Percentiles rank a stretch among this genome's conserved stretches.
These are phyloP conservation scores for Dactylis glomerata DNA, from an alignment of 176 grass and related monocot species.

Conservation along the genomic window DNA sequence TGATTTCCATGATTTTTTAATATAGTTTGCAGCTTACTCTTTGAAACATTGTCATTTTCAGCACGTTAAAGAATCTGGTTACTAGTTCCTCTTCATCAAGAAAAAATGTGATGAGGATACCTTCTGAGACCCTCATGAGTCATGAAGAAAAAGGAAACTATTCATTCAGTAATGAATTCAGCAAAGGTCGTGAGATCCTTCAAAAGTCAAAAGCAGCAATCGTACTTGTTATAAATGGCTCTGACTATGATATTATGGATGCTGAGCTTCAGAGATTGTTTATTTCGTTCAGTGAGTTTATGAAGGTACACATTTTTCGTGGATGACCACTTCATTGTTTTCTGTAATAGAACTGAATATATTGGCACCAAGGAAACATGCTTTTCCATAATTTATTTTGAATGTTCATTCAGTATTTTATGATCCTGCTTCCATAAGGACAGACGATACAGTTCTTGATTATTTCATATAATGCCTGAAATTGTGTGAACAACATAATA, in stretches of 20 bases:
- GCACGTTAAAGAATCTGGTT: constrained; percentile 41
- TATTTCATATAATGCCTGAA: constrained; percentile 4
- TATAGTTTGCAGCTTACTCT: constrained; percentile 27
- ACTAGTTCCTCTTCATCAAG: constrained; percentile 37
- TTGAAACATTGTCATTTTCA: constrained; percentile 43
- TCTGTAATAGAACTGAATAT: background rate
- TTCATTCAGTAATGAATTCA: constrained; percentile 52
- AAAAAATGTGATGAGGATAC: constrained; percentile 54
- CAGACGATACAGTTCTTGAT: background rate
- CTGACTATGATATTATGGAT: constrained; percentile 37
- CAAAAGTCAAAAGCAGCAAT: constrained; percentile 70
- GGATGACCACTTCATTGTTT: background rate
- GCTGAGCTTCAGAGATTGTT: constrained; percentile 48
- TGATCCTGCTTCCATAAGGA: background rate
- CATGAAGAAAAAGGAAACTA: constrained; percentile 48
- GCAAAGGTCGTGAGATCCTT: constrained; percentile 56
- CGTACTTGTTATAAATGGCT: constrained; percentile 55
- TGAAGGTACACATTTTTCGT: constrained; percentile 42
- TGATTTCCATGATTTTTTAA: background rate
- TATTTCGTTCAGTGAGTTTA: constrained; percentile 32
- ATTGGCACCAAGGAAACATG: background rate
- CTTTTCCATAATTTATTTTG: background rate
- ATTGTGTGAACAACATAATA: background rate
- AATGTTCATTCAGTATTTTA: background rate
- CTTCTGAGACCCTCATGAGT: constrained; percentile 32